These are phyloP conservation scores for Globisporangium heterothallicum DNA, from an alignment of 352 stramenopile genomes.

Conservation along the genomic window DNA sequence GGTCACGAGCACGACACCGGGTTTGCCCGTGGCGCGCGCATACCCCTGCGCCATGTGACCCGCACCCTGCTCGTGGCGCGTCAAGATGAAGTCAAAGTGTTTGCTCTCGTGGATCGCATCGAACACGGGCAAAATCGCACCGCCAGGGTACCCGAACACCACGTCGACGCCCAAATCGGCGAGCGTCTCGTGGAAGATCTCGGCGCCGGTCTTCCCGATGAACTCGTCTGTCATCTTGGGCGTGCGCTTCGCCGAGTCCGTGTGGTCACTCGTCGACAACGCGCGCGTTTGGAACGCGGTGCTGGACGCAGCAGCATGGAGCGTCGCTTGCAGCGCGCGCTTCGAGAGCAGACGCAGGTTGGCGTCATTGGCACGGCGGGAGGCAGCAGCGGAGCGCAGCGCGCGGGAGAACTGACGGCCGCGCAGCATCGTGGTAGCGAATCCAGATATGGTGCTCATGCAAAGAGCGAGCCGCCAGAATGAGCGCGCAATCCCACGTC, in stretches of 20 bases:
- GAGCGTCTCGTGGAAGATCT: constrained; percentile 94
- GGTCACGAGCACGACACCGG: constrained; percentile 91
- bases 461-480: neutral
- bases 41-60: constrained; percentile 87
- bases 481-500: too few species aligned
- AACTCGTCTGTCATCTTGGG: constrained; percentile 78
- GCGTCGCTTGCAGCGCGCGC: constrained; percentile 9
- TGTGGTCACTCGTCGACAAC: constrained; percentile 30
- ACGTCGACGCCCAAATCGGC: constrained; percentile 86
- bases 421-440: constrained; percentile 27
- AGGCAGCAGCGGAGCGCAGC: constrained; percentile 22
- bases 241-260: constrained; percentile 26
- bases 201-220: constrained; percentile 88
- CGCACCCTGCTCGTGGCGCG: constrained; percentile 75
- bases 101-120: constrained; percentile 91
- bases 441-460: neutral
- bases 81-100: constrained; percentile 79
- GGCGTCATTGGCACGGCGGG: constrained; percentile 6
- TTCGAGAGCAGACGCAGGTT: constrained; percentile 4
- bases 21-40: constrained; percentile 76
- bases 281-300: constrained; percentile 20
- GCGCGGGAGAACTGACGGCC: constrained; percentile 39
- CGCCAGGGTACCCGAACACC: constrained; percentile 93
- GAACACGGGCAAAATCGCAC: constrained; percentile 92
- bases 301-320: constrained; percentile 1